A percentile compares a stretch with the other conserved stretches of the same genome.
phyloP scores from a whole-genome alignment of 1,284 basidiomycete genomes.

The Athelia psychrophila region DNA sequence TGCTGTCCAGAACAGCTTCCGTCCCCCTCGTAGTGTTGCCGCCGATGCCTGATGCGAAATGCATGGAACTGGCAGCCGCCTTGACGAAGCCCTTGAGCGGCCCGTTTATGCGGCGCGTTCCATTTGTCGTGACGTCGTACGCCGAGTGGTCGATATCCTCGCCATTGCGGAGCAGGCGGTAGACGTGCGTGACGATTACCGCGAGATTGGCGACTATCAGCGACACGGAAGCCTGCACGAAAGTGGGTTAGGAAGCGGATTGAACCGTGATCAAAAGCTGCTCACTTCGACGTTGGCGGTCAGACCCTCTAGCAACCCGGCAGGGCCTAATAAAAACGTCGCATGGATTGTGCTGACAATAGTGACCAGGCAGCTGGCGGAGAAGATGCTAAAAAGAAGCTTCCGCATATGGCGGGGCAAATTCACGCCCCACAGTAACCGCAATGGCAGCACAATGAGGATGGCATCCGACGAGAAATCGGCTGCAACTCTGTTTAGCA shows the following conservation, averaged over 20 bases:
- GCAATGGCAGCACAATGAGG: conserved; percentile 20
- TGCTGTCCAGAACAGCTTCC: too few relatives aligned
- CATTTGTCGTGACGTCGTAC: not conserved
- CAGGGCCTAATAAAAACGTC: conserved; percentile 8
- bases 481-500: conserved; percentile 9
- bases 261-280: not conserved
- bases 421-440: conserved; percentile 20
- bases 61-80: not conserved
- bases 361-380: conserved; percentile 9
- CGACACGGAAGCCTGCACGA: conserved; percentile 6
- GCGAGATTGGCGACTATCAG: conserved; percentile 8
- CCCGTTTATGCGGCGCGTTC: not conserved
- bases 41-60: not conserved
- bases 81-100: not conserved
- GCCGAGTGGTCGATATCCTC: conserved; percentile 3
- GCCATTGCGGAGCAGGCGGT: conserved; percentile 5
- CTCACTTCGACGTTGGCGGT: conserved; percentile 11
- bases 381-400: conserved; percentile 9
- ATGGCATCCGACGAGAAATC: conserved; percentile 31
- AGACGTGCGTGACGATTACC: conserved; percentile 3
- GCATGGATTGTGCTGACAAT: conserved; percentile 10
- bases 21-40: too few relatives aligned
- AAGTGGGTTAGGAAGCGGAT: not conserved
- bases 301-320: conserved; percentile 10
- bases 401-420: conserved; percentile 9